A percentile compares a stretch with the other conserved stretches of the same genome.
Evolutionary conservation across 2,329 filamentous ascomycete genomes (phyloP).

Genomic region (Colletotrichum phormii): DNA sequence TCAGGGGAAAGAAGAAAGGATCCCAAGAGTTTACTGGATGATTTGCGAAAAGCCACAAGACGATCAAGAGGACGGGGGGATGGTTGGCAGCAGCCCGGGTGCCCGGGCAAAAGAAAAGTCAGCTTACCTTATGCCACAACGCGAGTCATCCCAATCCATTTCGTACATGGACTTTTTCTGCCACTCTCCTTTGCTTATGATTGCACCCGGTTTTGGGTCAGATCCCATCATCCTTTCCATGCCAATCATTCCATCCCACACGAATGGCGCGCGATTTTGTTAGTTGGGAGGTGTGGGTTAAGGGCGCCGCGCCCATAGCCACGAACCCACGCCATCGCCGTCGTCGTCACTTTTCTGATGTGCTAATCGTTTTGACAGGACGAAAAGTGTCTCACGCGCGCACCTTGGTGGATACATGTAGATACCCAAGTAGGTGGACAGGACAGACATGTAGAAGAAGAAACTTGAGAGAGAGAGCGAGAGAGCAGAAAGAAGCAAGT

Average conservation of each 20-base stretch:
- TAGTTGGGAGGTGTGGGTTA: no score
- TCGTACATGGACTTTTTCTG: no score
- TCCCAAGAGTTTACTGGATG: background rate
- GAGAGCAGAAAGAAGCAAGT: background rate
- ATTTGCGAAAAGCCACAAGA: background rate
- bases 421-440: no score
- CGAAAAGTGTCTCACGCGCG: background rate
- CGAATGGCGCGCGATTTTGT: background rate
- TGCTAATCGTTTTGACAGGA: background rate
- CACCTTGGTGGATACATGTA: no score
- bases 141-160: constrained; percentile 28
- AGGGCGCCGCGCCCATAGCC: background rate
- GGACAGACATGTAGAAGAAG: no score
- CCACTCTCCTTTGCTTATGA: no score
- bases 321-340: background rate
- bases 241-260: background rate
- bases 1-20: no score
- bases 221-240: background rate
- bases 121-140: constrained; percentile 33
- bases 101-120: constrained; percentile 6
- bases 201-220: background rate
- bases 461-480: no score
- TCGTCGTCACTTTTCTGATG: background rate
- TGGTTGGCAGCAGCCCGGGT: background rate
- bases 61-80: background rate